Evolutionary conservation across 805 yeast species (phyloP), one percentile per base, ranked within the genome.

Genomic region (Starmerella geochares): DNA sequence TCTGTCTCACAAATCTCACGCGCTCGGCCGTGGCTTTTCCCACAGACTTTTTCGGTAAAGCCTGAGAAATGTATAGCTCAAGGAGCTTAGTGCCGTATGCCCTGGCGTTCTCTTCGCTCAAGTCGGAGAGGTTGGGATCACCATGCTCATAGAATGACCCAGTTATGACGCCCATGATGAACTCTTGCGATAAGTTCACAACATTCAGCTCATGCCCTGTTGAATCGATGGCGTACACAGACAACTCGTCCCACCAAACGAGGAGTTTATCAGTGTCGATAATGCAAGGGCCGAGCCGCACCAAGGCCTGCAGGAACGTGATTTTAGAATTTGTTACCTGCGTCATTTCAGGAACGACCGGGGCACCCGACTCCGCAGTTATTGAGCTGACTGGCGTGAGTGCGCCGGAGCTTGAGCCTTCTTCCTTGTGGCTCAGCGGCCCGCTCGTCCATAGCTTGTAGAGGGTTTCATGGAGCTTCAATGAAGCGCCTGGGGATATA

Each of bases 151-250:
- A 62, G 21, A 50, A 51, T 9, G 58, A 58, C 21, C 59, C 57
- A 9, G 57, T 50, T 50, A 65, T 52, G 11, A 68, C 57, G 13
- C 59, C 52, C 28, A 53, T 39, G 20, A 69, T 38, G 35, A 69
- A 65, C 9, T 60, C 57, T 13, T 65, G 55, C n/a, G 70, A 49
- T 7, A 62, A 58, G 20, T 54, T 52, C 2, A 67, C 72, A 1
- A 74, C 65, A 7, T 58, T 59, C n/a, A 69, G 56, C 48, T 68
- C 71, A 47, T 65, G 67, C 2, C 83, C 81, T 0, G 81, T 79
- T 31, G 82, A 76, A 56, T 80, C 80, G 3, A 79, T 65, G 0
- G 82, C 79, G 0, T 77, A 75, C 11, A 66, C 65, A 11, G 72
- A 58, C 51, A 77, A 72, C 31, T 72, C 67, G 25, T 67, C 64